Conservation (phyloP, 2,329 filamentous ascomycete genomes). For the Cordyceps farinosa region DNA sequence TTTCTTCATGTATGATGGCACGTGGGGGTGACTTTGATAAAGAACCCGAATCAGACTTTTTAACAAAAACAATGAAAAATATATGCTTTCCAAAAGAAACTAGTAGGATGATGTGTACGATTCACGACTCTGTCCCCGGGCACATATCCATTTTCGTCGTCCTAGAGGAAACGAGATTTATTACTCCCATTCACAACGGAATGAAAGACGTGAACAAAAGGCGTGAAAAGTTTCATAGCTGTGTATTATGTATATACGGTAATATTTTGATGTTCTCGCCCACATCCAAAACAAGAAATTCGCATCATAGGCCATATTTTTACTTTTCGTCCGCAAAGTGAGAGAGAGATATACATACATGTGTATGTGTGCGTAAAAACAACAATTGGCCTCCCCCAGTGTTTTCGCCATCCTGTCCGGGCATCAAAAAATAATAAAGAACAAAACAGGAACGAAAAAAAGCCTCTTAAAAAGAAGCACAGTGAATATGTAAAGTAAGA, state of each 20-base stretch:
- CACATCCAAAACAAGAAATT: neutral
- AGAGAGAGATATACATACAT: neutral
- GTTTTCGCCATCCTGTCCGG: neutral
- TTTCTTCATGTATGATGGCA: neutral
- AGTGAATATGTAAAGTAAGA: neutral
- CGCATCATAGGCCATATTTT: neutral
- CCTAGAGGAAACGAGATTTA: no score
- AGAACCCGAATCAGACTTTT: no score
- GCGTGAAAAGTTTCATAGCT: neutral
- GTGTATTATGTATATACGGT: neutral
- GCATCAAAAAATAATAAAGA: neutral
- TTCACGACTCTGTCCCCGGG: no score
- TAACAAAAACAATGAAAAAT: neutral
- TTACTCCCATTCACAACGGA: no score
- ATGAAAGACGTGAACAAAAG: no score
- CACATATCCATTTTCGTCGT: no score
- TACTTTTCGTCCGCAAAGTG: neutral
- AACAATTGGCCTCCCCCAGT: neutral
- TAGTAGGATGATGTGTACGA: no score
- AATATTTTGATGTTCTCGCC: neutral
- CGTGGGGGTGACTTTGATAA: neutral
- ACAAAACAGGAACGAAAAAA: neutral
- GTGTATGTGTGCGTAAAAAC: conserved; percentile 1
- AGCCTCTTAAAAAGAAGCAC: neutral
- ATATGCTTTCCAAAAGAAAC: neutral